Evolutionary conservation across 2,329 filamentous ascomycete species (phyloP).

Genomic region (Colletotrichum sublineola): DNA sequence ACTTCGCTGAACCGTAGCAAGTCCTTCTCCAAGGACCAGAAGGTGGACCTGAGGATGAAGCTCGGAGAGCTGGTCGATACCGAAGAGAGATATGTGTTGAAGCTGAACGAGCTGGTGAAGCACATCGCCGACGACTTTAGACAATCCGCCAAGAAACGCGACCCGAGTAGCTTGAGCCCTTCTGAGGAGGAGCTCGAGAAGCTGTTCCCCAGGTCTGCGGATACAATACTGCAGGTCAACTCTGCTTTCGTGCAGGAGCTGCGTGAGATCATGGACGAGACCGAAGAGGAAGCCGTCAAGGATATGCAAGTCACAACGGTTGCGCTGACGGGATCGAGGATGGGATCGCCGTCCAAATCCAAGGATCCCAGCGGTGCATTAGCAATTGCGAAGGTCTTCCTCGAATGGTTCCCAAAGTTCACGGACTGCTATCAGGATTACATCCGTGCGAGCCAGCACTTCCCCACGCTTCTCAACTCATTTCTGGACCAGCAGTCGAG

Average conservation of each 20-base stretch:
- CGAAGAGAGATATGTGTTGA: slow-evolving; percentile 92
- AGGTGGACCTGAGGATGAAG: slow-evolving; percentile 86
- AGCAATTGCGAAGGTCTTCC: slow-evolving; percentile 82
- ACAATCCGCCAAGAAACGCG: slow-evolving; percentile 72
- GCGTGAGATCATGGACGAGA: slow-evolving; percentile 82
- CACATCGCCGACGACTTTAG: slow-evolving; percentile 86
- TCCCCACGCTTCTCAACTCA: slow-evolving; percentile 82
- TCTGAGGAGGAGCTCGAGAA: slow-evolving; percentile 78
- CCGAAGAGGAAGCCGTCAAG: slow-evolving; percentile 81
- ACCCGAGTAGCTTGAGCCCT: slow-evolving; percentile 75
- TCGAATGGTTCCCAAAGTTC: slow-evolving; percentile 95
- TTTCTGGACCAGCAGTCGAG: slow-evolving; percentile 86
- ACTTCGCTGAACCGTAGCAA: slow-evolving; percentile 83
- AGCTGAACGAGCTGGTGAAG: slow-evolving; percentile 86
- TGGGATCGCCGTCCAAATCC: slow-evolving; percentile 59
- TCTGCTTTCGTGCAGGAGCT: slow-evolving; percentile 83
- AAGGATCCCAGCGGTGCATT: slow-evolving; percentile 84
- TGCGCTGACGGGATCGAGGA: slow-evolving; percentile 57
- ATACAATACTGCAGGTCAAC: slow-evolving; percentile 86
- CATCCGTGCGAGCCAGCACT: slow-evolving; percentile 89
- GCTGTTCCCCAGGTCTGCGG: slow-evolving; percentile 85
- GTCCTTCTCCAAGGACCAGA: slow-evolving; percentile 84
- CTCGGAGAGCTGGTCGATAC: slow-evolving; percentile 93
- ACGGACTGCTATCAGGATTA: slow-evolving; percentile 93
- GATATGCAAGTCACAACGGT: slow-evolving; percentile 76